Percentiles rank a stretch among this genome's conserved stretches.
phyloP scores from a whole-genome alignment of 257 asterid species.

The Misopates orontium region DNA sequence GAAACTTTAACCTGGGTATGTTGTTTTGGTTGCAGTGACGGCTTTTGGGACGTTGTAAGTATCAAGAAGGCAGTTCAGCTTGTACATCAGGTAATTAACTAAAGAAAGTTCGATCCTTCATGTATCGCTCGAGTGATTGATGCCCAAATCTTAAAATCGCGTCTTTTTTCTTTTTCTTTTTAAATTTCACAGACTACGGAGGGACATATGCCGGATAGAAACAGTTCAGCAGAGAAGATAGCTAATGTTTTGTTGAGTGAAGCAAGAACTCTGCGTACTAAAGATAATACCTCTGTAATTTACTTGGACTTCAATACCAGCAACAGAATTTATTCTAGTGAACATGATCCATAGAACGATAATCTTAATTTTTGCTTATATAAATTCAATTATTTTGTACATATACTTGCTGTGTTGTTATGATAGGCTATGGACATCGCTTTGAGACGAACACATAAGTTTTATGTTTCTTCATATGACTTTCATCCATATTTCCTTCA shows the following conservation, averaged over 20 bases:
- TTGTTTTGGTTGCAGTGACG: conserved; percentile 60
- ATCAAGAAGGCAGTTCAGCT: conserved; percentile 80
- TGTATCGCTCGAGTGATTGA: background rate
- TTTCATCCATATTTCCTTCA: too few relatives aligned
- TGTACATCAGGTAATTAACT: conserved; percentile 60
- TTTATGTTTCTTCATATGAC: too few relatives aligned
- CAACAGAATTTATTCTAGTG: conserved; percentile 44
- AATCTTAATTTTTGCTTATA: conserved; percentile 19
- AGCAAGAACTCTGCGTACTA: conserved; percentile 78
- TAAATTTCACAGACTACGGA: conserved; percentile 51
- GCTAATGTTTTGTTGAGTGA: conserved; percentile 74
- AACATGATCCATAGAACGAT: conserved; percentile 37
- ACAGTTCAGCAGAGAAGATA: conserved; percentile 60
- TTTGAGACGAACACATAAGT: too few relatives aligned
- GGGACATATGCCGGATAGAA: conserved; percentile 37
- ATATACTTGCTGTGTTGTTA: background rate
- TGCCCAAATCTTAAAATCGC: background rate
- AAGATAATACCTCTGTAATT: conserved; percentile 84
- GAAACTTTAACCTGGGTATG: background rate
- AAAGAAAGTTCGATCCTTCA: background rate
- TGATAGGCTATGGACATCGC: too few relatives aligned
- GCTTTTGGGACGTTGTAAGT: conserved; percentile 90
- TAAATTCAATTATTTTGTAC: conserved; percentile 21
- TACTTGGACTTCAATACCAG: conserved; percentile 63
- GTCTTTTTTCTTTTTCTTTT: background rate